Conservation (phyloP, 345 rosid species). For the Hypericum androsaemum region DNA sequence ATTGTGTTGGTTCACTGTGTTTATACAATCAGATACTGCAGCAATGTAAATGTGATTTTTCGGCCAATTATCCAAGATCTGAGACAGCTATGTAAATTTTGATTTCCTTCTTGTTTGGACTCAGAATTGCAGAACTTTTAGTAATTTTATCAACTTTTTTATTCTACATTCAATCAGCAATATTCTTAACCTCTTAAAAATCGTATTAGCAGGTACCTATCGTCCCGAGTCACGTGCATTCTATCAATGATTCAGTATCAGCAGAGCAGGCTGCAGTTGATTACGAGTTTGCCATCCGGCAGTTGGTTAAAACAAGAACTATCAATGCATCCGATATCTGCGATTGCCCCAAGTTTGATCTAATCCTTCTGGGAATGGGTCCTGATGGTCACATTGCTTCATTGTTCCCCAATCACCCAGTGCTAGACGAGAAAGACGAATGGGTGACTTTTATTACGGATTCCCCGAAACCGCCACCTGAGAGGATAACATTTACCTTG, state of each 20-base stretch:
- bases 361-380: conserved; percentile 16
- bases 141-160: too few relatives aligned
- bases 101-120: too few relatives aligned
- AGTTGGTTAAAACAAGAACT: conserved; percentile 19
- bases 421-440: conserved; percentile 16
- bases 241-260: conserved; percentile 18
- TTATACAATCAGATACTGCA: too few relatives aligned
- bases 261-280: conserved; percentile 22
- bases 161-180: too few relatives aligned
- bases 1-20: too few relatives aligned
- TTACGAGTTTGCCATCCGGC: conserved; percentile 31
- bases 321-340: conserved; percentile 19
- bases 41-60: too few relatives aligned
- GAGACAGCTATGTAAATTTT: too few relatives aligned
- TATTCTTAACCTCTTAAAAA: too few relatives aligned
- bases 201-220: conserved; percentile 23
- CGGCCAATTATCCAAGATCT: too few relatives aligned
- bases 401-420: conserved; percentile 16
- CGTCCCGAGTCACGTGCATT: conserved; percentile 15
- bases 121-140: too few relatives aligned
- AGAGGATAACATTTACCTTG: conserved; percentile 24
- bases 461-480: conserved; percentile 8
- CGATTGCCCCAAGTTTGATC: conserved; percentile 34
- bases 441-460: conserved; percentile 20
- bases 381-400: conserved; percentile 20